A percentile compares a stretch with the other conserved stretches of the same genome.
Conservation (phyloP, 1,284 basidiomycete species). For the Athelia sp. region DNA sequence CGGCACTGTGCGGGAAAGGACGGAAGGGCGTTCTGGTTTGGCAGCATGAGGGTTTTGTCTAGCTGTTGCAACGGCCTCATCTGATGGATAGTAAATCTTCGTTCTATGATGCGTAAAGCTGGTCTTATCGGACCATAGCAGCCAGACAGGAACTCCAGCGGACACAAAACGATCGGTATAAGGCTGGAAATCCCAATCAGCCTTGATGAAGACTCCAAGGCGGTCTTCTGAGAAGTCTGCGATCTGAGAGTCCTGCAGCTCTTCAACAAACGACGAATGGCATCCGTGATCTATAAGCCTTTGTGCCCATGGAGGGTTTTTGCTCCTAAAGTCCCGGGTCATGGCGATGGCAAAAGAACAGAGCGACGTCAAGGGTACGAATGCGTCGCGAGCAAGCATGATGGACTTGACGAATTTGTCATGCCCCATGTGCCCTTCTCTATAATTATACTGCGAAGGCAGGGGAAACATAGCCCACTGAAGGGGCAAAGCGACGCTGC, state of each 20-base stretch:
- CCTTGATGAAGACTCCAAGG: background rate
- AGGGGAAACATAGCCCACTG: too few species aligned
- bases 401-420: too few species aligned
- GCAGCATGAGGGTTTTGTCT: background rate
- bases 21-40: background rate
- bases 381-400: background rate
- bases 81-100: background rate
- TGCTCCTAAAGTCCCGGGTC: background rate
- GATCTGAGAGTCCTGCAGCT: background rate
- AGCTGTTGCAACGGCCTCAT: background rate
- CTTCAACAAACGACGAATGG: background rate
- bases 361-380: background rate
- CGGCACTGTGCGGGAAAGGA: background rate
- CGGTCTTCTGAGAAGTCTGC: background rate
- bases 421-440: too few species aligned
- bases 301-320: background rate
- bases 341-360: background rate
- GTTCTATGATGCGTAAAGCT: background rate
- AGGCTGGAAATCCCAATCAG: background rate
- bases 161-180: background rate
- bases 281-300: background rate
- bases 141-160: background rate
- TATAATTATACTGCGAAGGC: too few species aligned
- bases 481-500: too few species aligned
- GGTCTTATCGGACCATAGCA: background rate